Conservation (phyloP, 2,329 filamentous ascomycete genomes). For the Colletotrichum chrysophilum region DNA sequence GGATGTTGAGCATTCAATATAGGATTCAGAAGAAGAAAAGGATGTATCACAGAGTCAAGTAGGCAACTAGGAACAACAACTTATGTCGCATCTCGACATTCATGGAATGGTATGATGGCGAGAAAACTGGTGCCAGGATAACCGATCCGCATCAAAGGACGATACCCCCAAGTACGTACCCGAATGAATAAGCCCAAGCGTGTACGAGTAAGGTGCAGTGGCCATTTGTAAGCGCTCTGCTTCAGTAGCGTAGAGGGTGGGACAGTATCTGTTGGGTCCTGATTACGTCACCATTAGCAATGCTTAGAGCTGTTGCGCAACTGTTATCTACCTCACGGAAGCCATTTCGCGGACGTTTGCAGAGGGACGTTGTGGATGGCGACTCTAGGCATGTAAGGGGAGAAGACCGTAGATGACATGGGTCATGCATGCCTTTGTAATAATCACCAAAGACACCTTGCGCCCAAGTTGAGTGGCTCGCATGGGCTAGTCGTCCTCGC, state of each 20-base stretch:
- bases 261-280: not conserved
- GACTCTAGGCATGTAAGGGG: not conserved
- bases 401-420: not conserved
- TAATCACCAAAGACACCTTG: not conserved
- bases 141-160: not conserved
- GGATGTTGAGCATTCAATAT: not conserved
- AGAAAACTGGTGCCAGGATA: not conserved
- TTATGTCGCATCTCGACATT: not conserved
- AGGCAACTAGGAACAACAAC: not conserved
- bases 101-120: not conserved
- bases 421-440: not conserved
- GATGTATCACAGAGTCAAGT: not conserved
- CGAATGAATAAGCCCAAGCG: not conserved
- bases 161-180: not conserved
- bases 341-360: not conserved
- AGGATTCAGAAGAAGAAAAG: not conserved
- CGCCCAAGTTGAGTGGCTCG: not conserved
- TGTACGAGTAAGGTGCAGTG: not conserved
- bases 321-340: not conserved
- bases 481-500: not conserved
- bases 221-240: constrained; percentile 15
- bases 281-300: constrained; percentile 42
- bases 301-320: constrained; percentile 11
- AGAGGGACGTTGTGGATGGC: not conserved
- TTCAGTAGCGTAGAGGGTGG: not conserved